Conservation (phyloP, 495 filamentous ascomycete species). For the Emericellopsis terricola region DNA sequence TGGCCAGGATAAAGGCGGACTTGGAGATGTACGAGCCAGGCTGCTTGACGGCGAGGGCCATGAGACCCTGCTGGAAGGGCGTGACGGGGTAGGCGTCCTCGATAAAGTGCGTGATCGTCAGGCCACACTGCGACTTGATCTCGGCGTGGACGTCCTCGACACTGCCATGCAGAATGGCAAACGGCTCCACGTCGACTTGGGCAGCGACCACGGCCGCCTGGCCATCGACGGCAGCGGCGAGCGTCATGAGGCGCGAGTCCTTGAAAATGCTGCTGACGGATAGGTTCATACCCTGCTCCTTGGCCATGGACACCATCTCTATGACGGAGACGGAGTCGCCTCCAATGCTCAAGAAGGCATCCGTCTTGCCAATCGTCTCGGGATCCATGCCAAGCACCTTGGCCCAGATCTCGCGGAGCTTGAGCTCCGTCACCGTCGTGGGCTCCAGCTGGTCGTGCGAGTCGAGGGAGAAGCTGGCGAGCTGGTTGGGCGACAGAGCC, state of each 20-base stretch:
- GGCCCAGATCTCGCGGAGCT: conserved; percentile 11
- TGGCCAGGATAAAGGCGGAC: conserved; percentile 5
- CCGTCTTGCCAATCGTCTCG: conserved; percentile 21
- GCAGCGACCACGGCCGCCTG: background rate
- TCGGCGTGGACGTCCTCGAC: background rate
- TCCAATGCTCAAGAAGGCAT: conserved; percentile 23
- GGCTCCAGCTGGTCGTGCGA: conserved; percentile 5
- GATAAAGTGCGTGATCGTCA: background rate
- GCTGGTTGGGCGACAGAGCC: background rate
- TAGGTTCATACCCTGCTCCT: conserved; percentile 21
- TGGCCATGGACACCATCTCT: conserved; percentile 18
- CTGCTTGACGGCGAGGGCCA: background rate
- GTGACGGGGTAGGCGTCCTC: conserved; percentile 37
- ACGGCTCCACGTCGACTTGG: background rate
- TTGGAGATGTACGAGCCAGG: conserved; percentile 28
- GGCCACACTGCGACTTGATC: background rate
- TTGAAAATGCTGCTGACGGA: conserved; percentile 8
- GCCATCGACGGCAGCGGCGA: background rate
- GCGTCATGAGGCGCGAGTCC: background rate
- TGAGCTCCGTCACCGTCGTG: conserved; percentile 2
- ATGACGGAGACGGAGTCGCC: conserved; percentile 23
- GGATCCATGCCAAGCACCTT: conserved; percentile 17
- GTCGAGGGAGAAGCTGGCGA: conserved; percentile 11
- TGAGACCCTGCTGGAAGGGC: conserved; percentile 36
- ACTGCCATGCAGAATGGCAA: background rate